phyloP scores from a whole-genome alignment of 345 rosid genomes.

The Salix viminalis region DNA sequence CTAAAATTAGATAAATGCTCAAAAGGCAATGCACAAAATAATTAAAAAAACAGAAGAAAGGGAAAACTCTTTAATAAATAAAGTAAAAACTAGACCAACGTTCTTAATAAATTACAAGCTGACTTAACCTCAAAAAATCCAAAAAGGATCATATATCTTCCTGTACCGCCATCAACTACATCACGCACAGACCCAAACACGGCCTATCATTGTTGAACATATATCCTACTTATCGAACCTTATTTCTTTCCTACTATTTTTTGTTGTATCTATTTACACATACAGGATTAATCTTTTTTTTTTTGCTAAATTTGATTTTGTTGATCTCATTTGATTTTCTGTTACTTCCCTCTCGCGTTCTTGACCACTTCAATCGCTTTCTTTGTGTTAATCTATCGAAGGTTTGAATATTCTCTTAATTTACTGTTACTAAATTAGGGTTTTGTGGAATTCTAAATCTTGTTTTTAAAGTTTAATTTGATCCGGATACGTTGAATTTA shows the following conservation, averaged over 20 bases:
- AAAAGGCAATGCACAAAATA: too few relatives aligned
- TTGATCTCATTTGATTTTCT: slow-evolving; percentile 14
- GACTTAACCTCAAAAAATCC: neutral
- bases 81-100: neutral
- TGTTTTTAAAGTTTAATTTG: neutral
- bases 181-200: neutral
- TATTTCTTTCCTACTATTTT: neutral
- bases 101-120: neutral
- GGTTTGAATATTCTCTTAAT: slow-evolving; percentile 4
- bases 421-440: slow-evolving; percentile 19
- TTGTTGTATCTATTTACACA: neutral
- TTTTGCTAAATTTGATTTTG: slow-evolving; percentile 5
- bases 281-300: neutral
- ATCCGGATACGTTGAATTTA: slow-evolving; percentile 15
- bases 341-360: neutral
- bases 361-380: slow-evolving; percentile 8
- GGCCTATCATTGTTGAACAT: neutral
- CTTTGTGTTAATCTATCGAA: neutral
- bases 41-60: neutral
- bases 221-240: neutral
- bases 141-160: neutral
- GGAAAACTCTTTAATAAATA: neutral
- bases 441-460: slow-evolving; percentile 10
- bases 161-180: neutral
- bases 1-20: too few relatives aligned